Evolutionary conservation across 192 early-diverging fungal species (phyloP).

Genomic region (Spizellomyces sp.): DNA sequence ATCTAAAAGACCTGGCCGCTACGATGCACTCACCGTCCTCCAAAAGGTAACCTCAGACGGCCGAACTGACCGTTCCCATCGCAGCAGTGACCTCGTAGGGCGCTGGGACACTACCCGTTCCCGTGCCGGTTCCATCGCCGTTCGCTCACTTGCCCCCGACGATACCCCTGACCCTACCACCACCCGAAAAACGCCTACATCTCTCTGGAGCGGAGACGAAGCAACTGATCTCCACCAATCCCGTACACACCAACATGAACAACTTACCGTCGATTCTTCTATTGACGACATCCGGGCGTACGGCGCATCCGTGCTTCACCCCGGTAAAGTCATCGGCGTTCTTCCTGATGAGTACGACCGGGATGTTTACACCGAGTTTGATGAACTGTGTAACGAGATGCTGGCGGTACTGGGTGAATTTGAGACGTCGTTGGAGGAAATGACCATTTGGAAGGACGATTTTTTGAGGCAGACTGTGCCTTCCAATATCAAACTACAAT

Average conservation of each 20-base stretch:
- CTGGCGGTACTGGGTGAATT: slow-evolving; percentile 46
- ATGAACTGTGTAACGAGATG: slow-evolving; percentile 49
- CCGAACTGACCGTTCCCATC: background rate
- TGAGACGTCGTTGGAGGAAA: slow-evolving; percentile 53
- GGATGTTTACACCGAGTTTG: slow-evolving; percentile 41
- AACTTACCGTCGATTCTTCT: slow-evolving; percentile 24
- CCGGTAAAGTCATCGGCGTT: slow-evolving; percentile 22
- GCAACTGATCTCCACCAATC: slow-evolving; percentile 1
- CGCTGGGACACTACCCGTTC: background rate
- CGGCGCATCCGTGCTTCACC: slow-evolving; percentile 17
- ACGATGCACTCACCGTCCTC: slow-evolving; percentile 13
- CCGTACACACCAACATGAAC: background rate
- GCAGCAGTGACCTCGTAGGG: background rate
- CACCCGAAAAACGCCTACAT: background rate
- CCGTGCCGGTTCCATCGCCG: background rate
- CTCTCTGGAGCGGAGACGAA: slow-evolving; percentile 18
- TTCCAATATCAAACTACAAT: slow-evolving; percentile 51
- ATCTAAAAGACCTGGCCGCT: slow-evolving; percentile 6
- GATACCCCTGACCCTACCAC: background rate
- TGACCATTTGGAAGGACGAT: slow-evolving; percentile 59
- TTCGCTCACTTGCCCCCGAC: background rate
- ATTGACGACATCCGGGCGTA: slow-evolving; percentile 19
- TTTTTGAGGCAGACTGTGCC: slow-evolving; percentile 51
- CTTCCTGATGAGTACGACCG: slow-evolving; percentile 35
- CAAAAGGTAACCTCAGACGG: background rate